Conservation (phyloP, 2,329 filamentous ascomycete genomes). For the Diaporthe citrichinensis region DNA sequence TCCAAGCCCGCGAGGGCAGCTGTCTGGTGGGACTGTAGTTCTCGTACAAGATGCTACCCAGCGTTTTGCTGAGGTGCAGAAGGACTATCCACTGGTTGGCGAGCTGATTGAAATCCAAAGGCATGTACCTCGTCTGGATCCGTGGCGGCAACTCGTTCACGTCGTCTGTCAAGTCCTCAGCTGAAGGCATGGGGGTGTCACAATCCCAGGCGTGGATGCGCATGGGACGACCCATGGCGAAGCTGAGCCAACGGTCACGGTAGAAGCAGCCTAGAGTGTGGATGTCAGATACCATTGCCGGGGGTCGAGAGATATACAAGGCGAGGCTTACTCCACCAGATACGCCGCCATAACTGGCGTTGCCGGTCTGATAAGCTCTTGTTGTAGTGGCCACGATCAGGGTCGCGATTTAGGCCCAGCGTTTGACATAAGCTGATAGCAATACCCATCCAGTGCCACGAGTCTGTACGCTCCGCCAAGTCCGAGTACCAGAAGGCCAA, state of each 20-base stretch:
- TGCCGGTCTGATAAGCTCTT: neutral
- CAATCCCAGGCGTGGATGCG: neutral
- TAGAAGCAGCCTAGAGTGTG: neutral
- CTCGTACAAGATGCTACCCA: neutral
- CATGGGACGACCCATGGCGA: neutral
- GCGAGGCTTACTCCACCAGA: neutral
- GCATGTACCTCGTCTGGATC: neutral
- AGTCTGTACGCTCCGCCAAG: neutral
- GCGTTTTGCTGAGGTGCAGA: neutral
- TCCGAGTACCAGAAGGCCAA: neutral
- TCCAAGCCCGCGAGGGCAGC: neutral
- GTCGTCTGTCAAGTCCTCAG: neutral
- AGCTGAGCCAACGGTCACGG: slow-evolving; percentile 1
- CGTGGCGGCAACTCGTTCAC: neutral
- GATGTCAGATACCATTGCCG: neutral
- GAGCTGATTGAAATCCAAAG: neutral
- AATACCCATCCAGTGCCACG: neutral
- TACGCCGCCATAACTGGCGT: neutral
- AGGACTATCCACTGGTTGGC: neutral
- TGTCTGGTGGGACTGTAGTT: neutral
- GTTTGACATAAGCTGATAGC: slow-evolving; percentile 1
- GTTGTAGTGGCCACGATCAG: neutral
- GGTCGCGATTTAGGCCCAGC: neutral
- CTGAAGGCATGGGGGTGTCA: neutral
- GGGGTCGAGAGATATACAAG: neutral